Evolutionary conservation across 2,329 filamentous ascomycete genomes (phyloP).

Genomic region (Ploettnerulaceae sp.): DNA sequence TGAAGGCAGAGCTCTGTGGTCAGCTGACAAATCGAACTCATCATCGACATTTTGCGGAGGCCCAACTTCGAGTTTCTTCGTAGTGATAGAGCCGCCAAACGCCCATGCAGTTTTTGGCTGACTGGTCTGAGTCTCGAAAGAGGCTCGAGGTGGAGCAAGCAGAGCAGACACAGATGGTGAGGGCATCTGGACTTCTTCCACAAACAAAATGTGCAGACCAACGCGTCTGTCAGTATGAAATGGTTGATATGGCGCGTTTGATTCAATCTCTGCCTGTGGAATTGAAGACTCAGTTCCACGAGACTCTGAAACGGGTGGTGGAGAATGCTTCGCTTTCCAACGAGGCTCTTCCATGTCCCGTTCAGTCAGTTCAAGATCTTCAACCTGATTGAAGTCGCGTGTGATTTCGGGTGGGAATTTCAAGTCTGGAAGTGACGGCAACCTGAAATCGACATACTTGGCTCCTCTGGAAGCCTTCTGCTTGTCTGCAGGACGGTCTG

Average conservation of each 20-base stretch:
- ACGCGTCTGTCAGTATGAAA: constrained; percentile 91
- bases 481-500: constrained; percentile 49
- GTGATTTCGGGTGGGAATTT: constrained; percentile 52
- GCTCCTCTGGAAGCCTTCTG: constrained; percentile 47
- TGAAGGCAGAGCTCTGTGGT: constrained; percentile 54
- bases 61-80: constrained; percentile 50
- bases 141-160: constrained; percentile 24
- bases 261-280: constrained; percentile 83
- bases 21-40: constrained; percentile 43
- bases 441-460: constrained; percentile 51
- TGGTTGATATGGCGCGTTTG: constrained; percentile 89
- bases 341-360: constrained; percentile 28
- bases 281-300: constrained; percentile 53
- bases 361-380: constrained; percentile 30
- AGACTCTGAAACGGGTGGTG: constrained; percentile 38
- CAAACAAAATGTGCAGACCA: constrained; percentile 62
- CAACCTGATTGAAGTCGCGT: constrained; percentile 47
- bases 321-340: constrained; percentile 37
- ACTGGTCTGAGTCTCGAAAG: constrained; percentile 7
- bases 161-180: constrained; percentile 26
- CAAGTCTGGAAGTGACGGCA: constrained; percentile 59
- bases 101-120: constrained; percentile 44
- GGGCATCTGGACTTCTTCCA: constrained; percentile 13
- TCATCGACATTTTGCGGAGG: constrained; percentile 45
- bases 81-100: constrained; percentile 53